Evolutionary conservation across 2,329 filamentous ascomycete genomes (phyloP), one percentile per base, ranked within the genome.

Genomic region (Sordariomycetes sp.): DNA sequence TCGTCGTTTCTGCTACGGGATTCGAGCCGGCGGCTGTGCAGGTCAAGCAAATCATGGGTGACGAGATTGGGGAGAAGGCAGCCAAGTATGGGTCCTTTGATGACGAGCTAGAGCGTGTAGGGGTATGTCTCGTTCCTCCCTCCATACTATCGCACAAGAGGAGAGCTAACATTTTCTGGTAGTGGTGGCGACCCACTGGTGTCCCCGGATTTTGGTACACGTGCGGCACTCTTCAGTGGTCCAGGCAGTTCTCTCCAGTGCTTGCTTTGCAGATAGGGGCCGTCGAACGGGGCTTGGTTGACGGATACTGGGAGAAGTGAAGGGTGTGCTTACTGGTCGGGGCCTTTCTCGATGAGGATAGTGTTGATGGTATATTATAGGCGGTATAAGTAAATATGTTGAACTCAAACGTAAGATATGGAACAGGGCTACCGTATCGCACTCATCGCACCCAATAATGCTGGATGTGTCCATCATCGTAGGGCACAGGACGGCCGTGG

Each of bases 1-100:
- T 72, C 3, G 67, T 76, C 0, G 71, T 75, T 1, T 58, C 74
- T 6, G 73, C 73, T 0, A 76, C 73, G 0, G 73, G 74, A 0
- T 76, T 67, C 59, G 65, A 72, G 7, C 70, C 69, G 42, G 73
- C 73, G 67, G 61, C 65, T 13, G 66, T 64, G 3, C 68, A 64
- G 10, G 62, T 69, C 1, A 60, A 65, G 54, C 68, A 70, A 57
- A 59, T 70, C 0, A 58, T 75, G n/a, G 73, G 73, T 0, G 57
- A 68, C 15, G 64, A 68, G 25, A 61, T 73, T 24, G 68, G 68
- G 2, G 62, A 68, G 42, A 62, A 64, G 25, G 62, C 66, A 20
- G 62, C 62, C 42, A 68, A 69, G 57, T 67, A 72, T 10, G 72
- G 70, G 65, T 65, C 65, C 54, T 53, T 74, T n/a, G 69, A 73